Conservation (phyloP, 768 basidiomycete genomes). For the Lentinula aciculospora region DNA sequence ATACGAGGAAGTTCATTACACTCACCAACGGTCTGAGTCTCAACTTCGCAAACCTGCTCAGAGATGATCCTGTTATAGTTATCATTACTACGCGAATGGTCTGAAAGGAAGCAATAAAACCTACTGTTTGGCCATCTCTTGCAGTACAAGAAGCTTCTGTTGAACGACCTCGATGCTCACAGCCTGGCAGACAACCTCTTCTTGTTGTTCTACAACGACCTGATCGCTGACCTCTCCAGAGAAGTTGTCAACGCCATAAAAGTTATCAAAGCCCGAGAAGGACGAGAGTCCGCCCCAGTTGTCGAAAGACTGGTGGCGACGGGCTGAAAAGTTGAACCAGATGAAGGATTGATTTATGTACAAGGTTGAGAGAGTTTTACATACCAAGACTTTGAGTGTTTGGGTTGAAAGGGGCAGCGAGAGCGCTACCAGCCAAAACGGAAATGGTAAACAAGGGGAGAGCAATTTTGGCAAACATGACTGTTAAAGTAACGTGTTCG, state of each 20-base stretch:
- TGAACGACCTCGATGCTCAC: slow-evolving; percentile 35
- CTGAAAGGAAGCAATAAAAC: not conserved
- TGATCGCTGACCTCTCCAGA: slow-evolving; percentile 29
- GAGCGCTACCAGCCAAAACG: slow-evolving; percentile 21
- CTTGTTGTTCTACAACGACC: slow-evolving; percentile 26
- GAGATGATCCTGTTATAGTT: slow-evolving; percentile 31
- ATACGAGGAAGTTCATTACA: not conserved
- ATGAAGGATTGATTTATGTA: too few species aligned
- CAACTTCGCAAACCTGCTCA: slow-evolving; percentile 45
- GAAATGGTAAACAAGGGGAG: slow-evolving; percentile 24
- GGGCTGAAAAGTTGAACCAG: not conserved
- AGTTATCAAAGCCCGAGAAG: slow-evolving; percentile 36
- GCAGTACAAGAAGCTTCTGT: slow-evolving; percentile 37
- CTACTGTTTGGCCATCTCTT: slow-evolving; percentile 42
- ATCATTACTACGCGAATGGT: not conserved
- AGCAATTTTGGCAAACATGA: slow-evolving; percentile 35
- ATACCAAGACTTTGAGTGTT: slow-evolving; percentile 21
- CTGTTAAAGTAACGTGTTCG: slow-evolving; percentile 3
- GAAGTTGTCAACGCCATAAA: slow-evolving; percentile 40
- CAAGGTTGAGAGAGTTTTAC: too few species aligned
- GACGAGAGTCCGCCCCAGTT: slow-evolving; percentile 33
- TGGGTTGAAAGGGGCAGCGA: slow-evolving; percentile 22
- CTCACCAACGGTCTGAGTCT: slow-evolving; percentile 27
- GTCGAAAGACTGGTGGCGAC: slow-evolving; percentile 18
- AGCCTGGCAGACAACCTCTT: slow-evolving; percentile 34